Evolutionary conservation across 805 yeast genomes (phyloP), one percentile per base, ranked within the genome.

Genomic region (Hanseniaspora meyeri): DNA sequence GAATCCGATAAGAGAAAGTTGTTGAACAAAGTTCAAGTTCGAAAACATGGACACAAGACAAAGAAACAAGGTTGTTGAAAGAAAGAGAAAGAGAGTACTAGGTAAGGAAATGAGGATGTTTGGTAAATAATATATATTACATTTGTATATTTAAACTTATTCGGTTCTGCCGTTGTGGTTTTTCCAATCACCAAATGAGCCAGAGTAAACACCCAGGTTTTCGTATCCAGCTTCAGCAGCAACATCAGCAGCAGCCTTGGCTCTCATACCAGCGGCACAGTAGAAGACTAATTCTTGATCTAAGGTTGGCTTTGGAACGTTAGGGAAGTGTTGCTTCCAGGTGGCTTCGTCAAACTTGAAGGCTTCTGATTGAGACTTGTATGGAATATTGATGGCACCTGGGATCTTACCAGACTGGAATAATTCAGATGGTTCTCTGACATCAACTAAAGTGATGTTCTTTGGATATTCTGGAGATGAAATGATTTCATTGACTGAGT

Each of bases 201-300:
- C 97, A 43, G 77, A 70, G 70, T 91, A 91, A 69, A 89, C 87
- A 57, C 90, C 88, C 62, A 96, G 78, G 62, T 85, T 78, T 51
- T 77, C 72, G 70, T 91, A 91, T 11, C 97, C 97, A 70, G 83
- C 87, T 27, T 95, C 85, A 59, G 81, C 79, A 14, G 97, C 97
- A 65, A 91, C 75, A 66, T 87, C 95, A 67, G 88, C 96, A 45
- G 96, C 90, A 60, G 88, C 87, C 47, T 87, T 77, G 27, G 95
- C 84, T 74, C 98, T 82, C 49, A 89, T 85, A 57, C 98, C 98
- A 9, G 86, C 96, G 50, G 85, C 79, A 71, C 98, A 91, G 72
- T 90, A 90, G 71, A 91, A 90, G 43, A 91, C 78, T 66, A 91
- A 74, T 62, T 87, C 86, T 65, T 85, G 79, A 51, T 81, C 82